Percentiles rank a stretch among this genome's conserved stretches.
These are phyloP conservation scores for Ogataea dorogensis DNA, from an alignment of 805 yeast species.

Conservation along the genomic window DNA sequence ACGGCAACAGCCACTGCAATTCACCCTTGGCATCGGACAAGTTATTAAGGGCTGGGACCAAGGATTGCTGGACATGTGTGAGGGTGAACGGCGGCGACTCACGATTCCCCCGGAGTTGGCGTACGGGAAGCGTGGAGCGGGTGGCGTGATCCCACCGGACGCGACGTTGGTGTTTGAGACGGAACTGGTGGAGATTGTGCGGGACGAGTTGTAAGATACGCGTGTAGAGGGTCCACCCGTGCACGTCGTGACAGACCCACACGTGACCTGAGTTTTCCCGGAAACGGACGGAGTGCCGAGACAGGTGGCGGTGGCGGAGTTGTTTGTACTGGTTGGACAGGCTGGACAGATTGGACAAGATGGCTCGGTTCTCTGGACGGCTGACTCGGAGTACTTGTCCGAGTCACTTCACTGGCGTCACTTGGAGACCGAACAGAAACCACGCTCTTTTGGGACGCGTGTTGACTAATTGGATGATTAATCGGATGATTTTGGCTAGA, in stretches of 20 bases:
- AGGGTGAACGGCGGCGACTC: constrained; percentile 81
- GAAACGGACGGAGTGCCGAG: background rate
- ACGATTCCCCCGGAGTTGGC: constrained; percentile 77
- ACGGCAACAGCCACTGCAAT: constrained; percentile 66
- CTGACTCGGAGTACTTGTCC: too few relatives aligned
- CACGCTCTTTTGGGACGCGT: too few relatives aligned
- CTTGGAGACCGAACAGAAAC: too few relatives aligned
- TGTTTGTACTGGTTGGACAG: too few relatives aligned
- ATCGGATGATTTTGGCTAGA: background rate
- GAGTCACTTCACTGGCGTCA: too few relatives aligned
- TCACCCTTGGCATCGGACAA: constrained; percentile 72
- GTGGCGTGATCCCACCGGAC: constrained; percentile 67
- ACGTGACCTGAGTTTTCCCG: background rate
- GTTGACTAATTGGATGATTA: background rate
- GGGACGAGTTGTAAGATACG: constrained; percentile 28
- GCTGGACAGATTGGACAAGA: too few relatives aligned
- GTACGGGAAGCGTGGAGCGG: constrained; percentile 74
- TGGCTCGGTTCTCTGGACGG: too few relatives aligned
- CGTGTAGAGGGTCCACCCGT: constrained; percentile 21
- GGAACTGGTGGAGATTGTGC: constrained; percentile 55
- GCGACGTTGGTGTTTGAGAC: constrained; percentile 68
- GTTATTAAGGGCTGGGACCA: constrained; percentile 92
- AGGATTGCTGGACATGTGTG: constrained; percentile 79
- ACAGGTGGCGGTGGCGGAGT: background rate
- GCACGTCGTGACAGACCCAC: constrained; percentile 21